phyloP scores from a whole-genome alignment of 2,329 filamentous ascomycete genomes.

The Ophiostoma tasmaniense region DNA sequence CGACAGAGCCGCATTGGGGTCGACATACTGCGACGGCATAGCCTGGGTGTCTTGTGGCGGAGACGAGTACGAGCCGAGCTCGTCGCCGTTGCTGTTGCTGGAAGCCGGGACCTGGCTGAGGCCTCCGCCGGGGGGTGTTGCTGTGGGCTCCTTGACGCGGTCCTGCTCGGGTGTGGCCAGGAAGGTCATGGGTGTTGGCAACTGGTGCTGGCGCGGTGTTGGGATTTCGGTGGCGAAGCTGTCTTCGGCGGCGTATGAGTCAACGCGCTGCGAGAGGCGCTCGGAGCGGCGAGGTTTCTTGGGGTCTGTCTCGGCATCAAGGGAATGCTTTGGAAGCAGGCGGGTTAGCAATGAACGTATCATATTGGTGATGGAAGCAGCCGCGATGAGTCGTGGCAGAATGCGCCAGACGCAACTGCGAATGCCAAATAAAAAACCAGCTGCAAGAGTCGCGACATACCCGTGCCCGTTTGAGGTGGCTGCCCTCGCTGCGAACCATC shows the following conservation, averaged over 20 bases:
- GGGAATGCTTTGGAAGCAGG: slow-evolving; percentile 48
- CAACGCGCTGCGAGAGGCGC: slow-evolving; percentile 51
- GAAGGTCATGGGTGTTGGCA: slow-evolving; percentile 75
- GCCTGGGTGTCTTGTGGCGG: slow-evolving; percentile 66
- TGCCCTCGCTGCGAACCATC: slow-evolving; percentile 23
- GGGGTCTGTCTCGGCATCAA: slow-evolving; percentile 52
- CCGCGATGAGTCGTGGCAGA: neutral
- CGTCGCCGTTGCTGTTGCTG: slow-evolving; percentile 19
- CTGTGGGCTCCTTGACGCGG: slow-evolving; percentile 60
- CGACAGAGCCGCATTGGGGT: slow-evolving; percentile 61
- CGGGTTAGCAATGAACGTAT: slow-evolving; percentile 14
- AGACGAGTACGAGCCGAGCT: slow-evolving; percentile 36
- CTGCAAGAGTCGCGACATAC: slow-evolving; percentile 20
- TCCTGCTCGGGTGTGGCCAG: slow-evolving; percentile 39
- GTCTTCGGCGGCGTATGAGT: slow-evolving; percentile 12
- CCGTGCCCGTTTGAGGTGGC: slow-evolving; percentile 26
- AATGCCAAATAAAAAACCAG: neutral
- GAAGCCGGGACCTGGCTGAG: slow-evolving; percentile 45
- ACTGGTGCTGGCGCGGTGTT: slow-evolving; percentile 36
- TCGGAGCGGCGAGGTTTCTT: slow-evolving; percentile 82
- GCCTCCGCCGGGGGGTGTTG: slow-evolving; percentile 56
- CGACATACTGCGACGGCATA: slow-evolving; percentile 67
- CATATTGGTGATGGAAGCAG: neutral
- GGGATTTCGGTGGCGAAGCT: slow-evolving; percentile 13
- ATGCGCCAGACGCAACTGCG: neutral